Conservation (phyloP, 1,284 basidiomycete species). For the Boletellus sp. region DNA sequence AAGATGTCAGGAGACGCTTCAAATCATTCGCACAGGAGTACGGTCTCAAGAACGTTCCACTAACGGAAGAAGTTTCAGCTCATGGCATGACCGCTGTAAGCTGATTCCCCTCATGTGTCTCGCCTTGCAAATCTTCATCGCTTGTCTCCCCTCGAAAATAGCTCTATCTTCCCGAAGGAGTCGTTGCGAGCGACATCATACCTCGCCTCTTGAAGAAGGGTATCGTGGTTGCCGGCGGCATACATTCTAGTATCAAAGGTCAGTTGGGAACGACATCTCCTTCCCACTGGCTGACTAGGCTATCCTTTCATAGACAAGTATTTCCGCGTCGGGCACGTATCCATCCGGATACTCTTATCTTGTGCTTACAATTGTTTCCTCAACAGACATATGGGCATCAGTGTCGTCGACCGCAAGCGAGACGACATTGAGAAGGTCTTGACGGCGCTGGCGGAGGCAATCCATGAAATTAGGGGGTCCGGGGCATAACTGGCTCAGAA, state of each 20-base stretch:
- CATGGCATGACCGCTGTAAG: constrained; percentile 90
- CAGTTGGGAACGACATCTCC: constrained; percentile 32
- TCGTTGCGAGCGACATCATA: constrained; percentile 71
- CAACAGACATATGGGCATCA: constrained; percentile 84
- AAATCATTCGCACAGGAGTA: constrained; percentile 69
- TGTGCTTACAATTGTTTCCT: constrained; percentile 4
- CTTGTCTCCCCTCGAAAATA: constrained; percentile 21
- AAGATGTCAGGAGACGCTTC: constrained; percentile 68
- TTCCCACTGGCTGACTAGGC: constrained; percentile 4
- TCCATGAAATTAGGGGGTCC: constrained; percentile 48
- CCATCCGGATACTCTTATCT: constrained; percentile 11
- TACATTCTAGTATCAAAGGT: constrained; percentile 88
- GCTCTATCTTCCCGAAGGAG: constrained; percentile 78
- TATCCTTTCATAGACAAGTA: constrained; percentile 55
- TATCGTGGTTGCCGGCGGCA: constrained; percentile 85
- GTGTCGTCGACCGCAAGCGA: constrained; percentile 66
- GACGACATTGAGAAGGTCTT: constrained; percentile 80
- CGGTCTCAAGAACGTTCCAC: constrained; percentile 74
- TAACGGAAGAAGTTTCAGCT: constrained; percentile 63
- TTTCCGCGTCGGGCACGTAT: constrained; percentile 71
- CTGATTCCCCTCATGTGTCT: constrained; percentile 5
- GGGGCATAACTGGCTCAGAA: constrained; percentile 7
- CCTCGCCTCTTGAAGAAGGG: constrained; percentile 67
- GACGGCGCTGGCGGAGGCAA: constrained; percentile 57
- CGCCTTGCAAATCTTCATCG: background rate